Evolutionary conservation across 768 basidiomycete species (phyloP), one percentile per base, ranked within the genome.

Genomic region (Ramaria sp.): DNA sequence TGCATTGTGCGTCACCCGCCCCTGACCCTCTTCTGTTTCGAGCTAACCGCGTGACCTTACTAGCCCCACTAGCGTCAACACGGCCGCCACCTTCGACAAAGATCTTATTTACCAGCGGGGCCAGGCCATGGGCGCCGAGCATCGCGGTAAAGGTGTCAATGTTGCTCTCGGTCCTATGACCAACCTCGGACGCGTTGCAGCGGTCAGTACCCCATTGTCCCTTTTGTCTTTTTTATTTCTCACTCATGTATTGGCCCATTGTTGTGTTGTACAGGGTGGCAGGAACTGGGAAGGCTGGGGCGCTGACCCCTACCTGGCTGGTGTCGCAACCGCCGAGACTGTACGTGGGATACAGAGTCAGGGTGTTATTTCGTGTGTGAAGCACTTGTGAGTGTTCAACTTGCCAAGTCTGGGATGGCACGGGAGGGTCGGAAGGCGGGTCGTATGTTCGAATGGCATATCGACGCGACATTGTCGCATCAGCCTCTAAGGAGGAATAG

Each of bases 241-340:
- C 25, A 43, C 36, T 10, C 10, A 13, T 36, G 18, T 12, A 43
- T 24, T 18, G 52, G 39, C 54, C 58, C 8, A 37, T 51, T 15
- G 10, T 32, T 32, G 5, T 32, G 10, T 32, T 32, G 30, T 10
- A 9, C 13, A 34, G 32, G 89, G 85, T 6, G 93, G 93, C 16
- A 74, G 93, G 27, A 91, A 93, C 67, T 95, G 90, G 88, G 93
- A 95, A 73, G 90, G 89, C n/a, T 93, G 92, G 56, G 91, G 92
- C 28, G 89, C 78, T 9, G 93, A 96, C 65, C 93, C 93, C 0
- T 95, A 81, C 70, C 71, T 95, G 15, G 62, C 78, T n/a, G 90
- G 93, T 12, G 89, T 88, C 63, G 78, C 73, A 12, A 75, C 78
- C 0, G 79, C 74, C 56, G 86, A 91, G 66, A 94, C 90, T 0